phyloP scores from a whole-genome alignment of 2,329 filamentous ascomycete genomes.

The Exophiala lecanii-corni region DNA sequence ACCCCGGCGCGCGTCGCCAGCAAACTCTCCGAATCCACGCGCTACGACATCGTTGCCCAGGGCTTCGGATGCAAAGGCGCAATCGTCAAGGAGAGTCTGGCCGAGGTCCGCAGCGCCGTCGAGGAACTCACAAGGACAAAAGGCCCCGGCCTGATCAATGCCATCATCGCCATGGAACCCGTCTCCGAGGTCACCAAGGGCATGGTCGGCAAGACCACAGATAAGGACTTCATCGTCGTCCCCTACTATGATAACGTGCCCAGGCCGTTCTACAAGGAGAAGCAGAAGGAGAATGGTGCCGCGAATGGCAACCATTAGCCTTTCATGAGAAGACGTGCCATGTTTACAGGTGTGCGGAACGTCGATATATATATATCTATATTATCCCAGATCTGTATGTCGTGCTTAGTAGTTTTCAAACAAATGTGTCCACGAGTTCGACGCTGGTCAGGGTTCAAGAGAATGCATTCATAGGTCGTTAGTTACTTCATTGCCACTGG shows the following conservation, averaged over 20 bases:
- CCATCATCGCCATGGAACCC: constrained; percentile 38
- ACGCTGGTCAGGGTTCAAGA: too few relatives aligned
- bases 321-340: too few relatives aligned
- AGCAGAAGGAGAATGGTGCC: not conserved
- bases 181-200: constrained; percentile 20
- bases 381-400: too few relatives aligned
- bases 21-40: constrained; percentile 30
- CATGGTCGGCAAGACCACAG: constrained; percentile 43
- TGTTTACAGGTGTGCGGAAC: not conserved
- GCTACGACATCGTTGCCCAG: constrained; percentile 40
- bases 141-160: constrained; percentile 36
- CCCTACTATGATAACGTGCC: constrained; percentile 48
- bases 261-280: constrained; percentile 22
- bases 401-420: too few relatives aligned
- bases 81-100: constrained; percentile 27
- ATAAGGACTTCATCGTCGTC: constrained; percentile 43
- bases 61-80: constrained; percentile 35
- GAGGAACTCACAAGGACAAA: constrained; percentile 29
- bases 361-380: not conserved
- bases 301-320: constrained; percentile 8
- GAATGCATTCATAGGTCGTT: too few relatives aligned
- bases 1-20: constrained; percentile 32
- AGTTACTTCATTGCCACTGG: too few relatives aligned
- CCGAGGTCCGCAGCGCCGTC: constrained; percentile 32
- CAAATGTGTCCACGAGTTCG: too few relatives aligned